Evolutionary conservation across 441 rosid genomes (phyloP).

Genomic region (Breynia disticha): DNA sequence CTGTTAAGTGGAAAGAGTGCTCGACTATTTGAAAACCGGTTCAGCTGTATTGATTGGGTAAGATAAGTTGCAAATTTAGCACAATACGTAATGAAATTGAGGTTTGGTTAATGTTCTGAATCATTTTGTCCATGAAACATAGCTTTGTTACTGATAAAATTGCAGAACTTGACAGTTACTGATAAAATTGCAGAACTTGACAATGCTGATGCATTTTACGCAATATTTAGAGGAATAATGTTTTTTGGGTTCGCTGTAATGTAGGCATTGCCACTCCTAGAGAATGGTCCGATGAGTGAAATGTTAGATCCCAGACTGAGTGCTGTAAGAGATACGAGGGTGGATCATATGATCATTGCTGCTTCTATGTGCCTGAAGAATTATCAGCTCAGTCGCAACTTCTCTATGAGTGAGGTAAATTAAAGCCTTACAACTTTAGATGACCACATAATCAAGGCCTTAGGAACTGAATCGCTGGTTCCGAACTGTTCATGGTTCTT

Average conservation of each 20-base stretch:
- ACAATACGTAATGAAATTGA: background rate
- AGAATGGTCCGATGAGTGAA: slow-evolving; percentile 14
- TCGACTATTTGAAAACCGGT: slow-evolving; percentile 10
- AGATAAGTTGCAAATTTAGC: slow-evolving; percentile 3
- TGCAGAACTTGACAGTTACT: too few species aligned
- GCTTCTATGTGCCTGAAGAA: slow-evolving; percentile 31
- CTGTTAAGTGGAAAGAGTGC: slow-evolving; percentile 35
- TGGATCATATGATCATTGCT: slow-evolving; percentile 26
- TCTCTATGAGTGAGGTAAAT: slow-evolving; percentile 32
- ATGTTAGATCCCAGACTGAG: slow-evolving; percentile 29
- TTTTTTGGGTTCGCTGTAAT: background rate
- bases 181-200: too few species aligned
- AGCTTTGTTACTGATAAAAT: too few species aligned
- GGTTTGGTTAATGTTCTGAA: background rate
- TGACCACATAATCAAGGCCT: background rate
- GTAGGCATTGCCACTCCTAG: slow-evolving; percentile 32
- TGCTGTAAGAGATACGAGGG: slow-evolving; percentile 11
- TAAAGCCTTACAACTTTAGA: background rate
- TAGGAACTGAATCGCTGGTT: too few species aligned
- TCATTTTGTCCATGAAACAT: too few species aligned
- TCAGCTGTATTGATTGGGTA: slow-evolving; percentile 29
- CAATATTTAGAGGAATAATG: too few species aligned
- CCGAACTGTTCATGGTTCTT: too few species aligned
- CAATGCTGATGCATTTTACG: too few species aligned
- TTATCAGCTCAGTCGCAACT: background rate